Conservation (phyloP, 306 rosid genomes). For the Prunus mongolica region DNA sequence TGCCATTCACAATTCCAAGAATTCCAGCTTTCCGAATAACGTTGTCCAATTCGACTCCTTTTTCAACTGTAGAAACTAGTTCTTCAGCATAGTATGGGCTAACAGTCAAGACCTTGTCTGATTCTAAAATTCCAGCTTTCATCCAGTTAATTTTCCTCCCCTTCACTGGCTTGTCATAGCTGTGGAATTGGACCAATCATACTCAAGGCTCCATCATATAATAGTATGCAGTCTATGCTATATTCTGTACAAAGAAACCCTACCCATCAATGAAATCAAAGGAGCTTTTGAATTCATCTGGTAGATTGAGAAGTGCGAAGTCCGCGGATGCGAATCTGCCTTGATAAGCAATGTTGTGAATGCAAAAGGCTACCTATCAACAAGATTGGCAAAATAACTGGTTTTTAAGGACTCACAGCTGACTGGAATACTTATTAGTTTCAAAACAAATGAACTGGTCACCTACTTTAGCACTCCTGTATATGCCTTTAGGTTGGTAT, state of each 20-base stretch:
- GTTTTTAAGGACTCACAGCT: conserved; percentile 5
- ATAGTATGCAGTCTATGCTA: neutral
- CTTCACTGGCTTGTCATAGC: conserved; percentile 51
- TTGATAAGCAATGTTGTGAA: conserved; percentile 87
- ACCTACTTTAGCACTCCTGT: conserved; percentile 55
- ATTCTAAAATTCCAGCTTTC: conserved; percentile 71
- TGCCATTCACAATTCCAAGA: conserved; percentile 70
- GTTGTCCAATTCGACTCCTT: conserved; percentile 66
- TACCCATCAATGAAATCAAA: conserved; percentile 86
- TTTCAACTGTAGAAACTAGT: conserved; percentile 54
- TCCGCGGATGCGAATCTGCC: conserved; percentile 62
- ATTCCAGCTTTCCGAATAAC: conserved; percentile 43
- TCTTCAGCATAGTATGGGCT: conserved; percentile 76
- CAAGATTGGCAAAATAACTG: conserved; percentile 12
- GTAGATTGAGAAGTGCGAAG: conserved; percentile 61
- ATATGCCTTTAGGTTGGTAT: conserved; percentile 55
- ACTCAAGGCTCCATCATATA: conserved; percentile 1
- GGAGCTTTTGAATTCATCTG: conserved; percentile 55
- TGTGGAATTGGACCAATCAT: conserved; percentile 25
- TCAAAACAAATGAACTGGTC: neutral
- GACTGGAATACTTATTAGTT: conserved; percentile 9
- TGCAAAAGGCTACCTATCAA: conserved; percentile 62
- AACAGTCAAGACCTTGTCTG: conserved; percentile 56
- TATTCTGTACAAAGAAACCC: conserved; percentile 10
- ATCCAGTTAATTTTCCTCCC: conserved; percentile 84